phyloP scores from a whole-genome alignment of 495 filamentous ascomycete genomes.

The Aspergillus steynii region DNA sequence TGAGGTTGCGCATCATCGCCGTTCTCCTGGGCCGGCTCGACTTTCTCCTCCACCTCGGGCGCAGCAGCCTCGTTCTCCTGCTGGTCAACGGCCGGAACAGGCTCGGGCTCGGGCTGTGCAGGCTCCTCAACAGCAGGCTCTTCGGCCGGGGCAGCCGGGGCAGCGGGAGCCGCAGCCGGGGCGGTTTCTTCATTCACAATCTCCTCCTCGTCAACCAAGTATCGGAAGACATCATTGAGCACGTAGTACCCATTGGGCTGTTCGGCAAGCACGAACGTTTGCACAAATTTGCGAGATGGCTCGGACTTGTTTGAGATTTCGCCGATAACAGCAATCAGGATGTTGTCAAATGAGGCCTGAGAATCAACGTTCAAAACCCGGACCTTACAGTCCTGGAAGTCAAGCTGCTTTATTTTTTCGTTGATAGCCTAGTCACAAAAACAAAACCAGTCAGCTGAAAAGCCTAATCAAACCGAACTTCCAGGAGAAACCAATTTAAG shows the following conservation, averaged over 20 bases:
- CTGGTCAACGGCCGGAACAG: constrained; percentile 29
- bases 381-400: constrained; percentile 98
- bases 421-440: constrained; percentile 69
- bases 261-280: constrained; percentile 97
- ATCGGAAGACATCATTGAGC: constrained; percentile 95
- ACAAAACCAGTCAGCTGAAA: constrained; percentile 6
- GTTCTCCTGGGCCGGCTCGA: constrained; percentile 46
- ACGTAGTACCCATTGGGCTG: constrained; percentile 98
- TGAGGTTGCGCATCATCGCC: constrained; percentile 30
- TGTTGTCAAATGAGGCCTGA: constrained; percentile 86
- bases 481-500: too few relatives aligned
- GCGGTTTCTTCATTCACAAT: constrained; percentile 53
- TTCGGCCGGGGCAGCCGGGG: constrained; percentile 28
- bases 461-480: too few relatives aligned
- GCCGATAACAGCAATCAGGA: constrained; percentile 95
- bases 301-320: constrained; percentile 92
- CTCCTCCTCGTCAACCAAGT: constrained; percentile 79
- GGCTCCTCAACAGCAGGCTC: constrained; percentile 24
- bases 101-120: constrained; percentile 17
- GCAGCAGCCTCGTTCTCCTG: constrained; percentile 35
- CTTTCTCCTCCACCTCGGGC: constrained; percentile 60
- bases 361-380: constrained; percentile 97
- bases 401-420: constrained; percentile 86
- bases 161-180: constrained; percentile 45
- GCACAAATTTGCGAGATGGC: constrained; percentile 90